Base-by-base conservation (phyloP, 345 rosid species). In the Citrus australasica region DNA sequence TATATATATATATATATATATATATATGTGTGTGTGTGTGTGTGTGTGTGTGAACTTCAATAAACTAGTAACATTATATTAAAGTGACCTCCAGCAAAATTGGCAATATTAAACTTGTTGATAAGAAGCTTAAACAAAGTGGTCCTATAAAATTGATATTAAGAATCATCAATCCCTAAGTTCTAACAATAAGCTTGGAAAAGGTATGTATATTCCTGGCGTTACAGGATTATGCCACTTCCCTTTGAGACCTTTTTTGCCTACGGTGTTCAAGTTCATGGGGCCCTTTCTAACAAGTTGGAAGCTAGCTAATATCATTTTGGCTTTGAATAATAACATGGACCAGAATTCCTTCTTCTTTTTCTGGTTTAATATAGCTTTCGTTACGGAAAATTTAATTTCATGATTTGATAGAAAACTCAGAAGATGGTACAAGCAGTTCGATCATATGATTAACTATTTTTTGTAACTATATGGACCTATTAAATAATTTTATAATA, bases 281-380 rank as follows among this genome's bases (percentile, higher is more conserved):
- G 75, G 82, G 78, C 76, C 82, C 79, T 76, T 73, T 78, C 81
- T 32, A 71, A 63, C 76, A 61, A 69, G 40, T 72, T 71, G 78
- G 82, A 80, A 76, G 22, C 60, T 38, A 38, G 6, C 67, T 63
- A 16, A 27, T 42, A 10, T 42, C 48, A 3, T 46, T 46, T 13
- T 46, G 51, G 51, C 51, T 46, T 46, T 46, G 51, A 13, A 46
- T 13, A 46, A 11, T 46, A 46, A 46, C 17, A 46, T 46, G 51
- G 51, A 46, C 51, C 51, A 46, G 51, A 46, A 42, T 51, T 51
- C 21, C 9, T 51, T 51, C 7, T 51, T 1, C 1, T 4, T 1
- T 53, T 5, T 51, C 4, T 51, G 8, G 42, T 38, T 37, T 38
- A 38, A 38, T 38, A 53, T 17, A 53, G 58, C 7, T 53, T 17